Conservation (phyloP, 192 early-diverging fungal species). For the Podila minutissima region DNA sequence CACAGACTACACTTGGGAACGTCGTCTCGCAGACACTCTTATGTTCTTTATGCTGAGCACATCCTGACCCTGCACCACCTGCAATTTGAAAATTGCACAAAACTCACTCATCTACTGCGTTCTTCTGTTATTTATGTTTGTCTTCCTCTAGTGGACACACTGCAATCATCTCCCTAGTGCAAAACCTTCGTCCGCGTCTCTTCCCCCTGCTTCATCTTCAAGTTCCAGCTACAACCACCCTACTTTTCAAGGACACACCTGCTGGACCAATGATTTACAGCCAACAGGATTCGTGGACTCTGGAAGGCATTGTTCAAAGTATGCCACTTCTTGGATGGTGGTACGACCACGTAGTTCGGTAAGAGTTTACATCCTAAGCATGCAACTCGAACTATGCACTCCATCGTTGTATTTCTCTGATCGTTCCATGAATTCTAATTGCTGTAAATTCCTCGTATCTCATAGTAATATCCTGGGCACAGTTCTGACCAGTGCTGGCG, state of each 20-base stretch:
- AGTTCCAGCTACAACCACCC: conserved; percentile 61
- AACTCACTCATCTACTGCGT: neutral
- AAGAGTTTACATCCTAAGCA: neutral
- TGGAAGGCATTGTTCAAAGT: conserved; percentile 65
- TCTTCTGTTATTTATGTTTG: neutral
- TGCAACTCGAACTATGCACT: neutral
- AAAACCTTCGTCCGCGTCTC: conserved; percentile 60
- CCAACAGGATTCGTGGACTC: conserved; percentile 68
- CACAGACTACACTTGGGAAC: neutral
- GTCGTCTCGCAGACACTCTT: too few species aligned
- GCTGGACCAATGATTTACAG: conserved; percentile 59
- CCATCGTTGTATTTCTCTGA: neutral
- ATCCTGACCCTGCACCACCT: too few species aligned
- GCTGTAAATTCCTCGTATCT: neutral
- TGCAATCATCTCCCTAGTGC: conserved; percentile 60
- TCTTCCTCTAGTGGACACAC: conserved; percentile 50
- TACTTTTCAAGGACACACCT: conserved; percentile 59
- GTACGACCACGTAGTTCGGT: conserved; percentile 64
- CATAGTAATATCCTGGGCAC: conserved; percentile 54
- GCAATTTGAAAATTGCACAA: too few species aligned
- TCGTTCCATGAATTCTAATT: neutral
- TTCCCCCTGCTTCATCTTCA: conserved; percentile 59
- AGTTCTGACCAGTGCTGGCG: conserved; percentile 58
- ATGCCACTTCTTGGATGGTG: conserved; percentile 65
- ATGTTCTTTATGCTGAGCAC: too few species aligned